Conservation (phyloP, 2,329 filamentous ascomycete genomes). For the Apiospora kogelbergensis region DNA sequence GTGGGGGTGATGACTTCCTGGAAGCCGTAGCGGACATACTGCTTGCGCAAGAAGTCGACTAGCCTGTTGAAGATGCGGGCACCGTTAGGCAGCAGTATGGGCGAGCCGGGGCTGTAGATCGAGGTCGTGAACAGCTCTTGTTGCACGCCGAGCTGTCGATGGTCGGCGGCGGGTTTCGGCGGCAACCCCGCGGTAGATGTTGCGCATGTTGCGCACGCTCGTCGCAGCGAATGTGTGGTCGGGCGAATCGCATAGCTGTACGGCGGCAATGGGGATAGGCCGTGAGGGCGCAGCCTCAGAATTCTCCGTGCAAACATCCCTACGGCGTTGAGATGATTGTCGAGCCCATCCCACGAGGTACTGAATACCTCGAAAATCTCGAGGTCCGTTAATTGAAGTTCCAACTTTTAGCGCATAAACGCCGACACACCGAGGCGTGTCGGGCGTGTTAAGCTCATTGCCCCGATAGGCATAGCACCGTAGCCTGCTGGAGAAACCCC, state of each 20-base stretch:
- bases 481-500: neutral
- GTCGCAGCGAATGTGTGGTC: conserved; percentile 10
- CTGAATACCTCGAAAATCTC: neutral
- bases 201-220: conserved; percentile 30
- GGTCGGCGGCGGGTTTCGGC: conserved; percentile 43
- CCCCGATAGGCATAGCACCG: conserved; percentile 8
- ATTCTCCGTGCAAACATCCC: conserved; percentile 12
- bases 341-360: neutral
- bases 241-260: neutral
- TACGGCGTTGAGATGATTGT: neutral
- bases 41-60: conserved; percentile 75
- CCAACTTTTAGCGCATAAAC: neutral
- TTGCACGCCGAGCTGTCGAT: conserved; percentile 59
- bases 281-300: neutral
- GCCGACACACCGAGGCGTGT: neutral
- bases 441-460: conserved; percentile 14
- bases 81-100: conserved; percentile 81
- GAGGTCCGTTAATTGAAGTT: neutral
- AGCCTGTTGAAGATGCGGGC: conserved; percentile 82
- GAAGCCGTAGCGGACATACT: conserved; percentile 84
- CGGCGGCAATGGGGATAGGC: neutral
- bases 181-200: conserved; percentile 24
- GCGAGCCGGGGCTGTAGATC: conserved; percentile 79
- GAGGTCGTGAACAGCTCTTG: conserved; percentile 81
- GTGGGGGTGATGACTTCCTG: conserved; percentile 86